Evolutionary conservation across 805 yeast species (phyloP), one percentile per base, ranked within the genome.

Genomic region (Ogataea angusta): DNA sequence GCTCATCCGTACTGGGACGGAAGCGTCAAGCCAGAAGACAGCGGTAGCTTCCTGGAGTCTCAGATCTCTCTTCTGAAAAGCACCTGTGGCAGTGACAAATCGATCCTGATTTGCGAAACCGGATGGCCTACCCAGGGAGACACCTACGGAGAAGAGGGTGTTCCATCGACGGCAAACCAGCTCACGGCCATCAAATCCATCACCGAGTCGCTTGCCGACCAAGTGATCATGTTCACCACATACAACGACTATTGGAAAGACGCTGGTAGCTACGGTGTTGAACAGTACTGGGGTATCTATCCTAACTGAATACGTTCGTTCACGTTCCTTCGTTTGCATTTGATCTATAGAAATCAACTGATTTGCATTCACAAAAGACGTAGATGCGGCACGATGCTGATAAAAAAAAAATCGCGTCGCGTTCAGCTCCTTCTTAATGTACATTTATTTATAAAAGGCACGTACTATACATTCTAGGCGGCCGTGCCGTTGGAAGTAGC

Each of bases 101-200:
- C 56, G 14, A 75, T 78, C 28, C 60, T 79, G 46, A 69, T 80
- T 48, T 69, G 79, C 42, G 87, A 80, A 64, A 73, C 83, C 36
- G 87, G 87, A 30, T 80, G 87, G 87, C 87, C 86, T 53, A 72
- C 82, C 12, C 54, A 68, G 52, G 86, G 87, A 55, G 59, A 67
- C 47, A 53, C 72, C 43, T 73, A 68, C 51, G 81, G 80, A 42
- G 46, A 49, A 34, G 10, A 31, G 2, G 78, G 80, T 49, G 78
- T 78, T 25, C 85, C 85, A 33, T 74, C 80, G 16, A 49, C 49
- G 23, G 59, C 51, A 4, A 75, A 80, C 66, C 85, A 80, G 60
- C 56, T 64, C 17, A 48, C 66, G 9, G 82, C 84, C 10, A 54
- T 80, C 34, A 57, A 72, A 46, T 64, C 78, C 42, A 75, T 80